Evolutionary conservation across 2,329 filamentous ascomycete species (phyloP).

Genomic region (Fusarium ramigenum): DNA sequence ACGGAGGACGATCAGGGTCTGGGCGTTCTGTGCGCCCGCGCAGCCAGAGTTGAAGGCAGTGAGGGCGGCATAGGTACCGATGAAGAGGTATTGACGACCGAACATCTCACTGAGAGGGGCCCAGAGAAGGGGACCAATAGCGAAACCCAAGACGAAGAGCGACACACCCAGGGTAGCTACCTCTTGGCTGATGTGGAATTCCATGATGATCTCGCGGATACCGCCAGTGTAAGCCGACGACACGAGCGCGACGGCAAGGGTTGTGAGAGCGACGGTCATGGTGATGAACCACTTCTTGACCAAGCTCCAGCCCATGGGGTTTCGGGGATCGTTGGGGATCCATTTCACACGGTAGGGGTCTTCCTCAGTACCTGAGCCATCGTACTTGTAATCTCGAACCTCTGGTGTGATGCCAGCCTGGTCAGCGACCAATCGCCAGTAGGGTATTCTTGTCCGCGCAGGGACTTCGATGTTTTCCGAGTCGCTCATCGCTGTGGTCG

Average conservation of each 20-base stretch:
- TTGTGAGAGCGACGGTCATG: constrained; percentile 29
- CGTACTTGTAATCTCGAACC: constrained; percentile 30
- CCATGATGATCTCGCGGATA: constrained; percentile 26
- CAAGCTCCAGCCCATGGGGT: constrained; percentile 25
- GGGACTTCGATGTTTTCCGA: constrained; percentile 25
- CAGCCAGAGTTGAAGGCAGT: constrained; percentile 81
- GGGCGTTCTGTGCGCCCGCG: constrained; percentile 76
- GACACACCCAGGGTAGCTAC: constrained; percentile 34
- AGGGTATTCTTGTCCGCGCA: constrained; percentile 26
- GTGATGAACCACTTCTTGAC: constrained; percentile 36
- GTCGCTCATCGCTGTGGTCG: constrained; percentile 21
- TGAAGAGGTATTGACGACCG: constrained; percentile 68
- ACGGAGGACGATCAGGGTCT: constrained; percentile 75
- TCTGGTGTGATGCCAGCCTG: constrained; percentile 32
- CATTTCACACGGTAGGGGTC: constrained; percentile 34
- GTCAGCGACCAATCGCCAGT: constrained; percentile 32
- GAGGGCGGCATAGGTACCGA: constrained; percentile 70
- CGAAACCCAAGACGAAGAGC: constrained; percentile 47
- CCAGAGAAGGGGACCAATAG: constrained; percentile 77
- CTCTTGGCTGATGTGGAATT: constrained; percentile 31
- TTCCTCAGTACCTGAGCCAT: constrained; percentile 30
- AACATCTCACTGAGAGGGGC: constrained; percentile 78
- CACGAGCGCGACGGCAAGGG: constrained; percentile 30
- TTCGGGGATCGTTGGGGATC: constrained; percentile 34
- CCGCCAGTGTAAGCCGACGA: constrained; percentile 32